Percentiles rank a stretch among this genome's conserved stretches.
Evolutionary conservation across 371 early-diverging fungal species (phyloP).

Genomic region (Mortierella sp.): DNA sequence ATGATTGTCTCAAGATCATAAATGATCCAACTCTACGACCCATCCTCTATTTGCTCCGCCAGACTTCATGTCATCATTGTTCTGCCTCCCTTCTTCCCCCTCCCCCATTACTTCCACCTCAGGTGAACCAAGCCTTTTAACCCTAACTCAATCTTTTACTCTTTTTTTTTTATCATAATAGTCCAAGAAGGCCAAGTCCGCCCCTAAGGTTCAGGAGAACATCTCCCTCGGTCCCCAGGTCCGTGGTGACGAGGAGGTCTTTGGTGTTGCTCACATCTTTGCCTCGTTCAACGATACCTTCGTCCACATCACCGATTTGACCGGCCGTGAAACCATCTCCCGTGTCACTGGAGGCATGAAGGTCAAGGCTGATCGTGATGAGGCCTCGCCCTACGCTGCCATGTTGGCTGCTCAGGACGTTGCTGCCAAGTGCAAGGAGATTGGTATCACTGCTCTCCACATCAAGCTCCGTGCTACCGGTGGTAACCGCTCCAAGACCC

Average conservation of each 20-base stretch:
- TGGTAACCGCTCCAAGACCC: conserved; percentile 99
- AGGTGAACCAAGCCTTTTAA: neutral
- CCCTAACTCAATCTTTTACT: neutral
- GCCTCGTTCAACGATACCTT: conserved; percentile 99
- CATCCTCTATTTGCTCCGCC: too few relatives aligned
- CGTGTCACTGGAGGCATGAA: conserved; percentile 99
- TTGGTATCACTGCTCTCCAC: conserved; percentile 99
- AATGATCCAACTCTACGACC: too few relatives aligned
- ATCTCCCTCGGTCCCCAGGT: conserved; percentile 94
- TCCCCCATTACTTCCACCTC: too few relatives aligned
- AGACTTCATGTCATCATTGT: neutral
- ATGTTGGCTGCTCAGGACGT: conserved; percentile 99
- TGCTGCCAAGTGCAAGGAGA: conserved; percentile 98
- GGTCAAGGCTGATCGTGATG: conserved; percentile 99
- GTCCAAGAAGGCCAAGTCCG: conserved; percentile 76
- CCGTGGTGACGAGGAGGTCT: conserved; percentile 96
- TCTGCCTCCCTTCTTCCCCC: neutral
- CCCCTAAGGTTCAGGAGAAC: conserved; percentile 77
- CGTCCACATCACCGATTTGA: conserved; percentile 99
- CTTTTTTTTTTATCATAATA: conserved; percentile 24
- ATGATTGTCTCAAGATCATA: too few relatives aligned
- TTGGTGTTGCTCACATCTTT: conserved; percentile 99
- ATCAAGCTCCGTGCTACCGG: conserved; percentile 99
- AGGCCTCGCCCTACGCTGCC: conserved; percentile 99
- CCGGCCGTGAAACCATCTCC: conserved; percentile 99